phyloP scores from a whole-genome alignment of 148 eudicot species.

The Pouteria glomerata region DNA sequence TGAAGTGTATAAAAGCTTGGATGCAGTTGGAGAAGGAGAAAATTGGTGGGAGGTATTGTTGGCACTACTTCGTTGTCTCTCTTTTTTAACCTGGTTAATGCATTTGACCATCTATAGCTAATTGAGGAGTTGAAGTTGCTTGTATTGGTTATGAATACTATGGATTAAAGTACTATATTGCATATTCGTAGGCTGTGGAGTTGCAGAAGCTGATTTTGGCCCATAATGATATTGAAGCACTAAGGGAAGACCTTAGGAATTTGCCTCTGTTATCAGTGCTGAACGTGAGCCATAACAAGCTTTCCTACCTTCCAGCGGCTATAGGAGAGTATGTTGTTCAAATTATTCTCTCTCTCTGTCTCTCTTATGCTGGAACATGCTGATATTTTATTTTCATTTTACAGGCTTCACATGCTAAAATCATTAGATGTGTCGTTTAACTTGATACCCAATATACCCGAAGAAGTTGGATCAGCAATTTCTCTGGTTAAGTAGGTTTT shows the following conservation, averaged over 20 bases:
- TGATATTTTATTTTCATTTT: slow-evolving; percentile 13
- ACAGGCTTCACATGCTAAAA: slow-evolving; percentile 71
- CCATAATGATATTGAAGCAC: slow-evolving; percentile 70
- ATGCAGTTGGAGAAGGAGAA: slow-evolving; percentile 68
- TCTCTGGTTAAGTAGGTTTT: slow-evolving; percentile 82
- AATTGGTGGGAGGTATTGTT: slow-evolving; percentile 96
- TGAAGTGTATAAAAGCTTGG: slow-evolving; percentile 82
- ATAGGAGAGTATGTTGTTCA: slow-evolving; percentile 74
- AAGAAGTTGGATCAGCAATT: slow-evolving; percentile 78
- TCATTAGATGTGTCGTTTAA: slow-evolving; percentile 81
- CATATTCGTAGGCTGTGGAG: slow-evolving; percentile 69
- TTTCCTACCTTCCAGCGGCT: slow-evolving; percentile 81
- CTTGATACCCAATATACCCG: slow-evolving; percentile 48
- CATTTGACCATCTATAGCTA: neutral
- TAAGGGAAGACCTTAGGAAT: slow-evolving; percentile 76
- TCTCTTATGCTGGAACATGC: neutral
- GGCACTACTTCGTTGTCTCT: slow-evolving; percentile 1
- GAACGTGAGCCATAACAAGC: slow-evolving; percentile 91
- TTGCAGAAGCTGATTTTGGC: slow-evolving; percentile 95
- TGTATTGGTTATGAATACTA: neutral
- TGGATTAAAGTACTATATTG: slow-evolving; percentile 4
- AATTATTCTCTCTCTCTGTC: neutral
- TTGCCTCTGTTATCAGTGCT: slow-evolving; percentile 60
- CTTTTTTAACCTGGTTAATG: slow-evolving; percentile 7
- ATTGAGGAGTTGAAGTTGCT: neutral